Conservation (phyloP, 2,329 filamentous ascomycete genomes). For the Apiospora kogelbergensis region DNA sequence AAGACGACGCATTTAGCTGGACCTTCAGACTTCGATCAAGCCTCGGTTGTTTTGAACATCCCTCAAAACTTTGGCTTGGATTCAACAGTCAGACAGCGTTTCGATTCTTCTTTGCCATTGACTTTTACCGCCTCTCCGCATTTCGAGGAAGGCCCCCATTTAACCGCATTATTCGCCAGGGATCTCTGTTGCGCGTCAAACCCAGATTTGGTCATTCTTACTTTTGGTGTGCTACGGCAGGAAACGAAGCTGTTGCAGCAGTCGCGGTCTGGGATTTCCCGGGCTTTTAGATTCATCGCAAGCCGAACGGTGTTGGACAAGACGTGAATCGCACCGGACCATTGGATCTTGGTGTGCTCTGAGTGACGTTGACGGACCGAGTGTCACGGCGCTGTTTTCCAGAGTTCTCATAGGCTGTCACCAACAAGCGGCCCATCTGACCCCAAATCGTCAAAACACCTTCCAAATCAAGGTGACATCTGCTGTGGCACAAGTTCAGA, state of each 20-base stretch:
- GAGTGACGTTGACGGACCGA: constrained; percentile 1
- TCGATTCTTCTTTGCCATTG: background rate
- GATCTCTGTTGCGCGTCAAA: background rate
- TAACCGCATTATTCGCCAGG: background rate
- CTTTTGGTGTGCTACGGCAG: background rate
- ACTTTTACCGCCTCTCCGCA: background rate
- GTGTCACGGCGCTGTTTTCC: background rate
- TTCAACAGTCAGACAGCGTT: background rate
- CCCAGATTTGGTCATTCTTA: background rate
- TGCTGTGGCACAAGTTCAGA: background rate
- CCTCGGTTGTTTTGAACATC: background rate
- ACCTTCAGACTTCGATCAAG: background rate
- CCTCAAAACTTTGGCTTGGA: background rate
- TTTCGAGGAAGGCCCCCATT: background rate
- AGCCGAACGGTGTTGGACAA: background rate
- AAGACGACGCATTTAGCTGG: background rate
- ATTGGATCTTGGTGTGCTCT: background rate
- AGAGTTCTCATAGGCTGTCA: constrained; percentile 24
- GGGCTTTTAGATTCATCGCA: background rate
- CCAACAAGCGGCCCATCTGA: constrained; percentile 17
- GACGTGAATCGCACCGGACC: background rate
- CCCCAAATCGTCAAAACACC: constrained; percentile 23
- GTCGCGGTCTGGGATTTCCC: background rate
- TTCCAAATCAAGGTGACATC: constrained; percentile 32
- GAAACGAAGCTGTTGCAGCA: constrained; percentile 2